Base-by-base conservation (phyloP, 1,139 yeast species). In the Candida sp. region DNA sequence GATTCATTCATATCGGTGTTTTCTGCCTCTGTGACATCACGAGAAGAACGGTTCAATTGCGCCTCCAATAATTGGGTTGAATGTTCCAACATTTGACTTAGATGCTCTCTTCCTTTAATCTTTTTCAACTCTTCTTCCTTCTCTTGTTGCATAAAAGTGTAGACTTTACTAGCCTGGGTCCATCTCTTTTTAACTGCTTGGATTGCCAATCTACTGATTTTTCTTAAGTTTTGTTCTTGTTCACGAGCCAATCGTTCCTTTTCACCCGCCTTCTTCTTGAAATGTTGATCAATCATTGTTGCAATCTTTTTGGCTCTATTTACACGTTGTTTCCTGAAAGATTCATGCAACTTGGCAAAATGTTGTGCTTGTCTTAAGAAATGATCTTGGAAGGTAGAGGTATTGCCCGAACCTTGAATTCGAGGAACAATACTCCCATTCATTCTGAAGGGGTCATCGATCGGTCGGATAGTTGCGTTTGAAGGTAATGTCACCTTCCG, bases 41-140 rank as follows among this genome's bases (percentile, higher is more conserved):
- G 51, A 3, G 68, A 60, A 9, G 70, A 64, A 33, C 68, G 64
- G 36, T 78, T 76, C 43, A 87, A 66, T 51, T 93, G 96, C 0
- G 96, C 95, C 51, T 90, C 97, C 33, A 93, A 71, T 39, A 93
- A 75, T 58, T 87, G 93, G 0, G 97, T 89, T 25, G 97, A 89
- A 55, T 91, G 95, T 54, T 91, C 96, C 49, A 93, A 69, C 77
- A 93, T 91, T 59, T 88, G 86, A 49, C 90, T 84, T 49, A 93
- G 73, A 58, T 91, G 97, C 52, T 87, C 87, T 59, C 93, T 87
- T 33, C 97, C 97, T 58, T 84, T 84, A 8, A 78, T 74, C 59
- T 81, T 71, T 71, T 87, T 79, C 63, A 87, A 68, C 63, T 81
- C 85, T 49, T 85, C 93, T 47, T 75, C 82, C 50, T 84, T 85